Evolutionary conservation across 2,329 filamentous ascomycete species (phyloP), one percentile per base, ranked within the genome.

Genomic region (Aspergillus sp.): DNA sequence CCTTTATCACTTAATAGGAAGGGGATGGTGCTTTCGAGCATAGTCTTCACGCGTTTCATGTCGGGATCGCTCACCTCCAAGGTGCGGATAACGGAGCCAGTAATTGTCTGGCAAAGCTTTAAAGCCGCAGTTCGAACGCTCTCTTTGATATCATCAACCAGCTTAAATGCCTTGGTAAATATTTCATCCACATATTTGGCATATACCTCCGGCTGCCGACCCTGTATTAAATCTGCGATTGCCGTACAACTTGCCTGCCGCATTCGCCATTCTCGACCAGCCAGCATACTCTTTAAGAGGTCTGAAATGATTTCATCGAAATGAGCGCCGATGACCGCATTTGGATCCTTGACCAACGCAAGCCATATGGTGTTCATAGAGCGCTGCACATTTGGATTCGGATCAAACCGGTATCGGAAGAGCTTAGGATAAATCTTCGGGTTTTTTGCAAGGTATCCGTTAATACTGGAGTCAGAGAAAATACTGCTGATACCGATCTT

Each of bases 351-450:
- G 54, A 98, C 92, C n/a, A 99, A 78, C 0, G 93, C 89, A 67
- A 90, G 93, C 95, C 95, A 99, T 64, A 99, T 98, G 61, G 96
- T 91, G 57, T 96, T 93, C 95, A 99, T 99, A 0, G 93, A 96
- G 48, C 87, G 84, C 71, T 93, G 91, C 12, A 98, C 95, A 63
- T 96, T 96, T 2, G 87, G 83, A 69, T 97, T 98, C 0, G 95
- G 95, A 73, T 99, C 95, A 61, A 98, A 98, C 50, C 92, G 84
- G 75, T 98, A 99, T 48, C 95, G 86, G 75, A 89, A 99, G 2
- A 99, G 84, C 76, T 97, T 98, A 0, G 93, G 91, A 67, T 97
- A 98, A 15, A 99, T 84, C 72, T 96, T 97, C 0, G 93, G 92
- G 66, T 98, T 96, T 58, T 95, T 83, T 0, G 84, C 78, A n/a